Evolutionary conservation across 306 rosid species (phyloP).

Genomic region (Notholithocarpus densiflorus): DNA sequence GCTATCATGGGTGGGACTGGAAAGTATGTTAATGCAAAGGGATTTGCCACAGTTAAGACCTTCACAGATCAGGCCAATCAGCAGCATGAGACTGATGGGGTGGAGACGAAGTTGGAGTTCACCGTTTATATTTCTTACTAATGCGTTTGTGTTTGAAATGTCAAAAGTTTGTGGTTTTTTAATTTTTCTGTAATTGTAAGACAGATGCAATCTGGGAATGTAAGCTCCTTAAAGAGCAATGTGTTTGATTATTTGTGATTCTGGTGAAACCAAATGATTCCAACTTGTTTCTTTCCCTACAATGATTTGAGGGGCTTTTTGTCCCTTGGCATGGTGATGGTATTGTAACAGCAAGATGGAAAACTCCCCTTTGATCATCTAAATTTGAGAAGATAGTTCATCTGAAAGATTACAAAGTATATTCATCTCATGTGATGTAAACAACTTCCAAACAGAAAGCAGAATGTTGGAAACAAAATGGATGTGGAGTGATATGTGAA

Average conservation of each 20-base stretch:
- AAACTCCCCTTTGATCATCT: too few species aligned
- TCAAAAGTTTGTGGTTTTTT: background rate
- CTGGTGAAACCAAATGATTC: background rate
- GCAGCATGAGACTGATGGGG: constrained; percentile 37
- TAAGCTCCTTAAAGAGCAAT: background rate
- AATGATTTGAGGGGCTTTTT: too few species aligned
- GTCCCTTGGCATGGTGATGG: too few species aligned
- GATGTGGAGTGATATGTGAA: too few species aligned
- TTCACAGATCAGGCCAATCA: constrained; percentile 8
- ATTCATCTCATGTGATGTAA: too few species aligned
- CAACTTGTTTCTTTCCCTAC: too few species aligned
- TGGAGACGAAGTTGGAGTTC: constrained; percentile 26
- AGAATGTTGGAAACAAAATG: too few species aligned
- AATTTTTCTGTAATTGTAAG: background rate
- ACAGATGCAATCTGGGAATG: background rate
- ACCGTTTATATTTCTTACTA: constrained; percentile 22
- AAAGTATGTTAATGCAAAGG: constrained; percentile 11
- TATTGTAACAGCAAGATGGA: too few species aligned
- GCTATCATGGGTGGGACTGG: constrained; percentile 25
- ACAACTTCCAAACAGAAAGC: too few species aligned
- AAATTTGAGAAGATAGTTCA: too few species aligned
- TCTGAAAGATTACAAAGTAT: too few species aligned
- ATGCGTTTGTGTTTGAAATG: background rate
- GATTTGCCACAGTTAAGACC: constrained; percentile 13
- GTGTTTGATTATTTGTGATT: background rate